Evolutionary conservation across 257 asterid genomes (phyloP).

Genomic region (Primulina eburnea): DNA sequence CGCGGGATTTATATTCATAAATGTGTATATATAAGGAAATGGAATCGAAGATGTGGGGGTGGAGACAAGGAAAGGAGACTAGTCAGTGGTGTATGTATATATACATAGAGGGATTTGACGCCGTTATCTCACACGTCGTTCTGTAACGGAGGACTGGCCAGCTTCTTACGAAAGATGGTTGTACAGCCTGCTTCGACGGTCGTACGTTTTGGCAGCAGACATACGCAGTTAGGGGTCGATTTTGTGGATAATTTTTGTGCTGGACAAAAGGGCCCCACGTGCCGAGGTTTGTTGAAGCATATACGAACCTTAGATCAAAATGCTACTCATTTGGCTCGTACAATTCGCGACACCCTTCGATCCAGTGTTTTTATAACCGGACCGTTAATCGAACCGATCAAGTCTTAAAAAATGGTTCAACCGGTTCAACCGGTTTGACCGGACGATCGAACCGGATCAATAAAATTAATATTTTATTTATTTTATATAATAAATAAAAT

Average conservation of each 20-base stretch:
- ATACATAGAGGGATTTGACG: conserved; percentile 40
- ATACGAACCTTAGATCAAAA: not conserved
- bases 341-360: not conserved
- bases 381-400: no score
- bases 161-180: no score
- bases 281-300: conserved; percentile 27
- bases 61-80: conserved; percentile 46
- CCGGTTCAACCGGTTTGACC: no score
- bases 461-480: no score
- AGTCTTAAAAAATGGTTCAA: no score
- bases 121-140: conserved; percentile 50
- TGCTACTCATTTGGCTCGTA: not conserved
- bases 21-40: conserved; percentile 23
- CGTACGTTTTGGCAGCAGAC: conserved; percentile 26
- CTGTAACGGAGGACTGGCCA: conserved; percentile 48
- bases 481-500: no score
- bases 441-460: no score
- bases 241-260: conserved; percentile 33
- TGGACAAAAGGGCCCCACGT: conserved; percentile 65
- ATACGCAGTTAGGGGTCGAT: conserved; percentile 30
- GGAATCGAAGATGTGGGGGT: conserved; percentile 31
- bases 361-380: no score
- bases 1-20: conserved; percentile 31
- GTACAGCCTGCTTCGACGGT: not conserved
- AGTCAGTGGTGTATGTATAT: no score